A percentile compares a stretch with the other conserved stretches of the same genome.
Evolutionary conservation across 2,329 filamentous ascomycete species (phyloP).

Genomic region (Hansfordia pulvinata): DNA sequence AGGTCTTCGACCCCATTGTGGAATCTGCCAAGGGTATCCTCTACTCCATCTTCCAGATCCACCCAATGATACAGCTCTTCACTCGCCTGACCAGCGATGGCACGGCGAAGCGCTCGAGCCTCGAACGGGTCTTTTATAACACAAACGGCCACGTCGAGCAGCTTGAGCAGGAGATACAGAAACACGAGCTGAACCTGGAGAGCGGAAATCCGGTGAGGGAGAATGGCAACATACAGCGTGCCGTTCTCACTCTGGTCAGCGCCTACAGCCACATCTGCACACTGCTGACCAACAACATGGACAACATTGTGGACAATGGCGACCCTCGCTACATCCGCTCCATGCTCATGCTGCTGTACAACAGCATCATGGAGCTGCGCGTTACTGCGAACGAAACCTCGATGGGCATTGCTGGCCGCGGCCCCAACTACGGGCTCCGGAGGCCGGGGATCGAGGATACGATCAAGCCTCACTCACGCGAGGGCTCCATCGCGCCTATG

Average conservation of each 20-base stretch:
- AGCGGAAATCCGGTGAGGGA: slow-evolving; percentile 40
- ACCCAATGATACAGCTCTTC: slow-evolving; percentile 53
- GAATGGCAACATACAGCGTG: slow-evolving; percentile 50
- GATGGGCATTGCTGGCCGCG: slow-evolving; percentile 9
- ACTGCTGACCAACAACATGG: slow-evolving; percentile 45
- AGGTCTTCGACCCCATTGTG: slow-evolving; percentile 44
- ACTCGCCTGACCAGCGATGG: slow-evolving; percentile 48
- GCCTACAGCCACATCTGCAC: slow-evolving; percentile 54
- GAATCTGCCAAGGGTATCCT: slow-evolving; percentile 54
- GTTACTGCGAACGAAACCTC: slow-evolving; percentile 27
- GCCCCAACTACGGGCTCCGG: slow-evolving; percentile 10
- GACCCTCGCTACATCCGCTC: slow-evolving; percentile 55
- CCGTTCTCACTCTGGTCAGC: slow-evolving; percentile 48
- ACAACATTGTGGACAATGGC: slow-evolving; percentile 50
- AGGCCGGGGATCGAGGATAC: slow-evolving; percentile 27
- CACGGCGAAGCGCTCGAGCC: slow-evolving; percentile 45
- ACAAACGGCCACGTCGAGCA: slow-evolving; percentile 54
- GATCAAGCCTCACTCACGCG: slow-evolving; percentile 33
- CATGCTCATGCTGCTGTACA: slow-evolving; percentile 48
- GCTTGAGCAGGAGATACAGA: slow-evolving; percentile 50
- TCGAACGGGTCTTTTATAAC: slow-evolving; percentile 56
- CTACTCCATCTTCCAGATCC: slow-evolving; percentile 54
- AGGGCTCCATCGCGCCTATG: slow-evolving; percentile 39
- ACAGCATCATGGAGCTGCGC: slow-evolving; percentile 54
- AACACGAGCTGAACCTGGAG: slow-evolving; percentile 37